Evolutionary conservation across 2,329 filamentous ascomycete genomes (phyloP), one percentile per base, ranked within the genome.

Genomic region (Epichloe festucae): DNA sequence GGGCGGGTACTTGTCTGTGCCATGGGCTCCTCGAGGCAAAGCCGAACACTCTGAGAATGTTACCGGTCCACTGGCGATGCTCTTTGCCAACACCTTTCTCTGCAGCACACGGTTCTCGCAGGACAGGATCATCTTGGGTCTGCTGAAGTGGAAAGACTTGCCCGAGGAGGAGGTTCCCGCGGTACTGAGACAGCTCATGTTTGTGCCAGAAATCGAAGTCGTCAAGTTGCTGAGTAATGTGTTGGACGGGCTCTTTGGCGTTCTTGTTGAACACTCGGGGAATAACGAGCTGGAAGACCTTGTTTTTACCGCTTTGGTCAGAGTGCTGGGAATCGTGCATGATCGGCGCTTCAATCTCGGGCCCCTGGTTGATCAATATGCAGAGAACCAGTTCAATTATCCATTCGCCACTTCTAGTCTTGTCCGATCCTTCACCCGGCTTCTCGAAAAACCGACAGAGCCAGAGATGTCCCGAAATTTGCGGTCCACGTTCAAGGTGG

Each of bases 51-150:
- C 81, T 31, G 84, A 85, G 59, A 87, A 91, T 49, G 78, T 89
- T 3, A 88, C 85, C 5, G 88, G 87, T 0, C 84, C 87, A 3
- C 77, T 95, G 57, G 89, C 91, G 3, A 80, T 82, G n/a, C 69
- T 98, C 36, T 79, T 82, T 12, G 71, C 95, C 11, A 80, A 87
- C 54, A 95, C 90, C 0, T 94, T 88, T 60, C 79, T 98, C 6
- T 96, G 90, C 74, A 97, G 93, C 69, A 98, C 93, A 0, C 81
- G 84, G 54, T 95, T 95, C 63, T 96, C 91, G 0, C 93, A 98
- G 64, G 90, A 98, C 63, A 85, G 90, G 52, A 81, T 85, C 15
- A 78, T 98, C 11, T 72, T 96, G 17, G 86, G 88, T 15, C 73
- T 98, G 27, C 70, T 97, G 36, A 87, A 84, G 59, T 97, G 93